phyloP scores from a whole-genome alignment of 495 filamentous ascomycete species.

The Viridothelium virens region DNA sequence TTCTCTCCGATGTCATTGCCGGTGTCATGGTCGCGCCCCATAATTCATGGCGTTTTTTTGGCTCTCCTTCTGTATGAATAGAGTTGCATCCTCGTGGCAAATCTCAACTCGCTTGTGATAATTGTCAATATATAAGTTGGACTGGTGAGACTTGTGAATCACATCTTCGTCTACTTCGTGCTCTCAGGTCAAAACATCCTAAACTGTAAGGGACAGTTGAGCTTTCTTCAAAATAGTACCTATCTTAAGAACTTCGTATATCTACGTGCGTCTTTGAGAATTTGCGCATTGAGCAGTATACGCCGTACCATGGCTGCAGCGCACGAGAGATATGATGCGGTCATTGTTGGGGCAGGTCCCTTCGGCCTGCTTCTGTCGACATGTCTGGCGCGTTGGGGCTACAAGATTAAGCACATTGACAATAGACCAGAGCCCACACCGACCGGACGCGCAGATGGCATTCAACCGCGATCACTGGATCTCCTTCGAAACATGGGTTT shows the following conservation, averaged over 20 bases:
- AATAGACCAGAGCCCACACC: conserved; percentile 55
- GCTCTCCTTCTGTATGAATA: neutral
- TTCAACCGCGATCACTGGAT: conserved; percentile 63
- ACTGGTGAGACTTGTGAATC: too few relatives aligned
- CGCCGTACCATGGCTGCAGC: conserved; percentile 1
- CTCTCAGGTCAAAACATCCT: too few relatives aligned
- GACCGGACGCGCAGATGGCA: conserved; percentile 69
- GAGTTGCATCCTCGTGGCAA: neutral
- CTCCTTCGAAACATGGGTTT: conserved; percentile 59
- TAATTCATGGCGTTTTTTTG: neutral
- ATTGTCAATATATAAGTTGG: too few relatives aligned
- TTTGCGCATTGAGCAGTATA: too few relatives aligned
- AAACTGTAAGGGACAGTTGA: too few relatives aligned
- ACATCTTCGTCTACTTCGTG: too few relatives aligned
- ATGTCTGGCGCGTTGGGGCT: conserved; percentile 62
- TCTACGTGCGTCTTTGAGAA: too few relatives aligned
- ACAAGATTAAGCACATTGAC: conserved; percentile 62
- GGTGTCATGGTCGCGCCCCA: neutral
- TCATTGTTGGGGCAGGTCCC: conserved; percentile 86
- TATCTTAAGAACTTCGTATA: too few relatives aligned
- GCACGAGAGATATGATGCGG: conserved; percentile 55
- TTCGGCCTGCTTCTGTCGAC: conserved; percentile 81
- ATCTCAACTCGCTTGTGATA: neutral
- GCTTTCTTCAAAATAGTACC: too few relatives aligned
- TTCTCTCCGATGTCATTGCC: conserved; percentile 1